A percentile compares a stretch with the other conserved stretches of the same genome.
phyloP scores from a whole-genome alignment of 371 early-diverging fungal species.

The Mucor ambiguus region DNA sequence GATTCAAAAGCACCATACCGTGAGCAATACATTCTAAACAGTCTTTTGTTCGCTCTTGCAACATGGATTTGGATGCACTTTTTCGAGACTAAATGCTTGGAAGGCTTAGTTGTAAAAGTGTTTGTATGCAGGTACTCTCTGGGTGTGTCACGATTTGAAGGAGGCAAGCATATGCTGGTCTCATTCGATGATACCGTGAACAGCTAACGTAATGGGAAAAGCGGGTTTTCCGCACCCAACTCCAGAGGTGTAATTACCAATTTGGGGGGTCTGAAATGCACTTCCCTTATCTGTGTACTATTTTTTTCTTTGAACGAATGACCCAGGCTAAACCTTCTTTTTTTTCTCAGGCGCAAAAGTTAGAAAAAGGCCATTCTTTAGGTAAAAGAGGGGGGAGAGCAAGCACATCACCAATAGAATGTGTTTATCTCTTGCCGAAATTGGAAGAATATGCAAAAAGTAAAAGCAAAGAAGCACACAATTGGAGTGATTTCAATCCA shows the following conservation, averaged over 20 bases:
- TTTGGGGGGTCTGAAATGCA: not conserved
- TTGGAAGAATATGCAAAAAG: constrained; percentile 10
- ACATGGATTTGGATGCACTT: not conserved
- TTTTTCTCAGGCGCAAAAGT: constrained; percentile 4
- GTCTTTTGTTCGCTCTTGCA: not conserved
- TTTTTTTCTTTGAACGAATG: constrained; percentile 2
- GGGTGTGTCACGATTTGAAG: not conserved
- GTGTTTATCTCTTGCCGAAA: constrained; percentile 6
- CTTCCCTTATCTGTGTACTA: not conserved
- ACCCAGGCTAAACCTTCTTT: constrained; percentile 7
- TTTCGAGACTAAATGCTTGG: not conserved
- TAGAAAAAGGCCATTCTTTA: not conserved
- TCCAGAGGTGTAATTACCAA: not conserved
- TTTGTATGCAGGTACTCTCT: constrained; percentile 1
- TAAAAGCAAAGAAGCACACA: constrained; percentile 1
- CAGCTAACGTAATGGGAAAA: not conserved
- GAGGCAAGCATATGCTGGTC: not conserved
- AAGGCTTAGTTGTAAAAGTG: not conserved
- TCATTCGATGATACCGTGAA: not conserved
- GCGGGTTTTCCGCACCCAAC: not conserved
- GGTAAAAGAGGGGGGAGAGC: constrained; percentile 1
- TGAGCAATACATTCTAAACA: not conserved
- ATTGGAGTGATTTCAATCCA: constrained; percentile 1
- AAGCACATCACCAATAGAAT: constrained; percentile 7
- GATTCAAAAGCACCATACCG: not conserved